Percentiles rank a stretch among this genome's conserved stretches.
Conservation (phyloP, 805 yeast genomes). For the Candida mattraensis region DNA sequence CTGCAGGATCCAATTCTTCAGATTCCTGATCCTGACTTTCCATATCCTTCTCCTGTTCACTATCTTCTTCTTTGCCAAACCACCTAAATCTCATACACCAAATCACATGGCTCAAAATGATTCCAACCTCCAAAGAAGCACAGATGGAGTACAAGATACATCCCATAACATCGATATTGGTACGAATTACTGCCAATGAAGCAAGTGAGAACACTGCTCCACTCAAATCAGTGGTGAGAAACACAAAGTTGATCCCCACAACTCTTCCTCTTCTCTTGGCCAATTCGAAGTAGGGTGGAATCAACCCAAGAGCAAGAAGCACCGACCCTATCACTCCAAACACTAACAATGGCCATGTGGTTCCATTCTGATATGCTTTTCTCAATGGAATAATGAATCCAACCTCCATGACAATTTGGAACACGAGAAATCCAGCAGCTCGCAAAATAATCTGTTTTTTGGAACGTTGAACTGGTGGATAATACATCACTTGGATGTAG, state of each 20-base stretch:
- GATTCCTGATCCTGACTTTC: conserved; percentile 1
- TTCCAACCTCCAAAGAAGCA: conserved; percentile 74
- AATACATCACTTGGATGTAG: conserved; percentile 50
- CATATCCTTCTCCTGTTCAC: background rate
- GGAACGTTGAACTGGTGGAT: conserved; percentile 46
- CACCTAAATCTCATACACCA: conserved; percentile 50
- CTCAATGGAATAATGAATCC: conserved; percentile 55
- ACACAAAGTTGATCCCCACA: conserved; percentile 69
- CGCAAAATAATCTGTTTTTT: conserved; percentile 30
- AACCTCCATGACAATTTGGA: conserved; percentile 42
- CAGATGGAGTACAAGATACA: conserved; percentile 73
- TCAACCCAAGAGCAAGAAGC: conserved; percentile 47
- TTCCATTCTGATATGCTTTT: conserved; percentile 40
- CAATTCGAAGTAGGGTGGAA: conserved; percentile 58
- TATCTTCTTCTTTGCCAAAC: background rate
- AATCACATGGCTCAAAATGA: conserved; percentile 63
- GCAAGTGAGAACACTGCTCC: conserved; percentile 66
- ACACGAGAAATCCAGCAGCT: conserved; percentile 36
- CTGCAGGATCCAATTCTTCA: conserved; percentile 1
- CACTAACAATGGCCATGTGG: conserved; percentile 45
- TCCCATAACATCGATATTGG: conserved; percentile 73
- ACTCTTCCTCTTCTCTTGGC: conserved; percentile 53
- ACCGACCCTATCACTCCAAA: conserved; percentile 52
- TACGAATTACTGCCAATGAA: conserved; percentile 50
- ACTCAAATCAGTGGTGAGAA: conserved; percentile 47